Conservation (phyloP, 2,329 filamentous ascomycete species). For the Sarocladiaceae sp. region DNA sequence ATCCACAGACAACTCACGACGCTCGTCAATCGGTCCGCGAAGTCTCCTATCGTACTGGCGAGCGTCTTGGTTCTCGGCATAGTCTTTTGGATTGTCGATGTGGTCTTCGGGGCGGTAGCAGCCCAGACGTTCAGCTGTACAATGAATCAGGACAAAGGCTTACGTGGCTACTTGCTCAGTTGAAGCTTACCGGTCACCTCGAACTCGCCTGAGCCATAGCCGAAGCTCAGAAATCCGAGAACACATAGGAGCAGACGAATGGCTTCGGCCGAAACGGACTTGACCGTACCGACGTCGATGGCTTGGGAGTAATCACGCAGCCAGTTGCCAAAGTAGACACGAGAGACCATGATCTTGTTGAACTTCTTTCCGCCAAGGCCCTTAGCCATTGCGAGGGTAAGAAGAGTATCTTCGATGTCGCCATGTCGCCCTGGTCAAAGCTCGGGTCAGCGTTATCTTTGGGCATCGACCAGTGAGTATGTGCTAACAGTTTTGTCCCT, state of each 20-base stretch:
- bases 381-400: slow-evolving; percentile 57
- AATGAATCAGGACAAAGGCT: not conserved
- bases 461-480: slow-evolving; percentile 7
- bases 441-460: not conserved
- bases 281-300: slow-evolving; percentile 87
- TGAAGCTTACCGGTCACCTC: slow-evolving; percentile 54
- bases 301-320: slow-evolving; percentile 89
- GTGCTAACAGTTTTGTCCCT: slow-evolving; percentile 70
- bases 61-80: slow-evolving; percentile 83
- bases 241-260: slow-evolving; percentile 87
- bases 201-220: slow-evolving; percentile 78
- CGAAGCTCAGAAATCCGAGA: slow-evolving; percentile 82
- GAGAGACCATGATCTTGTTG: slow-evolving; percentile 77
- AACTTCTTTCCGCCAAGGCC: slow-evolving; percentile 67
- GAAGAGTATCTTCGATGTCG: slow-evolving; percentile 87
- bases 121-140: slow-evolving; percentile 62
- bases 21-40: slow-evolving; percentile 74
- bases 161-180: not conserved
- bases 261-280: slow-evolving; percentile 82
- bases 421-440: slow-evolving; percentile 62
- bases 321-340: slow-evolving; percentile 97
- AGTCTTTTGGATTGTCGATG: slow-evolving; percentile 77
- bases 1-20: slow-evolving; percentile 72
- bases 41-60: slow-evolving; percentile 74
- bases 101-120: slow-evolving; percentile 74